Evolutionary conservation across 2,329 filamentous ascomycete genomes (phyloP).

Genomic region (Botryotinia narcissicola): DNA sequence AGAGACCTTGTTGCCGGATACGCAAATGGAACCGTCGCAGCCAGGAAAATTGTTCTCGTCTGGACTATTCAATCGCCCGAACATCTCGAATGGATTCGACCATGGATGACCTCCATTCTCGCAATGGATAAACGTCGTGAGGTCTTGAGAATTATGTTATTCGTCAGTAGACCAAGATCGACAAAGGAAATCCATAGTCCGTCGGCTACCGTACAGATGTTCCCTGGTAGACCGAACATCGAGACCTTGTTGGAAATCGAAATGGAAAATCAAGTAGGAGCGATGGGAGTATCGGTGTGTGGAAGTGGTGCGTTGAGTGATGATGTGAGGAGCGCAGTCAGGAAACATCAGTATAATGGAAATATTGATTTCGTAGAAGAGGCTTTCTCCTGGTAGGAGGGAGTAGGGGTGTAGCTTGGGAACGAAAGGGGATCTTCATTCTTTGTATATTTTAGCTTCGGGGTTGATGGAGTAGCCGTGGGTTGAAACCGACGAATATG

Average conservation of each 20-base stretch:
- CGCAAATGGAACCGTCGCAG: slow-evolving; percentile 65
- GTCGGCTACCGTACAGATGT: slow-evolving; percentile 77
- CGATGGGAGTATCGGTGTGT: slow-evolving; percentile 72
- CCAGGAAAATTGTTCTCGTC: slow-evolving; percentile 69
- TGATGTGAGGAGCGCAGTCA: slow-evolving; percentile 67
- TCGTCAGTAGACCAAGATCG: slow-evolving; percentile 70
- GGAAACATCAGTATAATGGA: slow-evolving; percentile 60
- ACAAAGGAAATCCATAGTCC: slow-evolving; percentile 81
- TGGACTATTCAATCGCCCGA: slow-evolving; percentile 80
- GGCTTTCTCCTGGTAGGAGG: slow-evolving; percentile 62
- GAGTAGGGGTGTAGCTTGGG: neutral
- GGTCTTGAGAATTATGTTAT: slow-evolving; percentile 72
- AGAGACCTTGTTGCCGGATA: slow-evolving; percentile 69
- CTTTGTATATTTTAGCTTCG: slow-evolving; percentile 26
- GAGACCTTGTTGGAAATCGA: slow-evolving; percentile 69
- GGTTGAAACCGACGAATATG: neutral
- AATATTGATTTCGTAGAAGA: slow-evolving; percentile 79
- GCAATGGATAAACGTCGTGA: slow-evolving; percentile 73
- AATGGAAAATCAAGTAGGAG: slow-evolving; percentile 70
- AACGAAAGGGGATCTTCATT: slow-evolving; percentile 10
- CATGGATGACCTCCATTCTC: slow-evolving; percentile 80
- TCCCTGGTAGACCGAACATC: slow-evolving; percentile 74
- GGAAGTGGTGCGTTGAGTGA: slow-evolving; percentile 72
- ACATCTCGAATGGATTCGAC: slow-evolving; percentile 79
- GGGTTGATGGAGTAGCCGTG: neutral